Evolutionary conservation across 1,139 yeast species (phyloP).

Genomic region (Magnusiomyces magnusii): DNA sequence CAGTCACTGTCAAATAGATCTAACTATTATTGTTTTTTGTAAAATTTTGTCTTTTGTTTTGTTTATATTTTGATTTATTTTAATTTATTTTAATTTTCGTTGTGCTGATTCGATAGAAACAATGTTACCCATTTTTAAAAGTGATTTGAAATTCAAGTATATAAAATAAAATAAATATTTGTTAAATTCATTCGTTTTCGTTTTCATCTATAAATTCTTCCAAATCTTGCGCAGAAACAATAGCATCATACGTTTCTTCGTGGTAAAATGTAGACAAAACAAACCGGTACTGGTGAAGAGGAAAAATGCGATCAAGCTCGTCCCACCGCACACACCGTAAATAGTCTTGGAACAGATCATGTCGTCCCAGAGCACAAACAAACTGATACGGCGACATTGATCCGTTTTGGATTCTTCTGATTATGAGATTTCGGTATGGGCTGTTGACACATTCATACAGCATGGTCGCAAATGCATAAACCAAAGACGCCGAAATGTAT

Average conservation of each 20-base stretch:
- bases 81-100: too few relatives aligned
- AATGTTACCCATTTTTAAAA: too few relatives aligned
- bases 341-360: constrained; percentile 2
- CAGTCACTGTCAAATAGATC: constrained; percentile 33
- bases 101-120: too few relatives aligned
- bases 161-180: background rate
- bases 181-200: background rate
- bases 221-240: background rate
- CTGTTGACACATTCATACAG: constrained; percentile 6
- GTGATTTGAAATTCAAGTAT: too few relatives aligned
- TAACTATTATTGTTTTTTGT: too few relatives aligned
- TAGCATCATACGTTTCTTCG: background rate
- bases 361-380: constrained; percentile 1
- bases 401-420: background rate
- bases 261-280: constrained; percentile 5
- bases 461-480: constrained; percentile 5
- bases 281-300: constrained; percentile 6
- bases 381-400: background rate
- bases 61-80: too few relatives aligned
- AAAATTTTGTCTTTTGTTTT: too few relatives aligned
- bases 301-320: constrained; percentile 3
- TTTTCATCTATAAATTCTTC: background rate
- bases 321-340: constrained; percentile 1
- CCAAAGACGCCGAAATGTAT: background rate
- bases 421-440: background rate